These are phyloP conservation scores for Rhodotorula diobovata DNA, from an alignment of 768 basidiomycete genomes.

Conservation along the genomic window DNA sequence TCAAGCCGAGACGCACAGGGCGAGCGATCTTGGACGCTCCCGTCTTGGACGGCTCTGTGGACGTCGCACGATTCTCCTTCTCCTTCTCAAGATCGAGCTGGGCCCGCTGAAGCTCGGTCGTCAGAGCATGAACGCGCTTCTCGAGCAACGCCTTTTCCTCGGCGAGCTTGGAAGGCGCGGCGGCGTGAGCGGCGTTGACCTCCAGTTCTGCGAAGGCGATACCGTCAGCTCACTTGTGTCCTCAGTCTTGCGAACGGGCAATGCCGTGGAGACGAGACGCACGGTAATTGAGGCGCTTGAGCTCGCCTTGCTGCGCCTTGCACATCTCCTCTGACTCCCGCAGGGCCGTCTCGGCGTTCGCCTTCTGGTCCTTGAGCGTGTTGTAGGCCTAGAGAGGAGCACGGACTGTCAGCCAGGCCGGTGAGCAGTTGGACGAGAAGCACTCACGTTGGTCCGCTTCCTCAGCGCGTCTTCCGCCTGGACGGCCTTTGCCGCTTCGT, in stretches of 20 bases:
- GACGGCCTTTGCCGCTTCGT: constrained; percentile 6
- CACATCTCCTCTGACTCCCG: not conserved
- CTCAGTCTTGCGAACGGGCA: too few relatives aligned
- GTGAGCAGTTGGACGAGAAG: too few relatives aligned
- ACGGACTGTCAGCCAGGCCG: not conserved
- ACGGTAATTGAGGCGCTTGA: constrained; percentile 22
- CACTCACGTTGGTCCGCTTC: constrained; percentile 15
- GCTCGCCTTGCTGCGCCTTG: constrained; percentile 12
- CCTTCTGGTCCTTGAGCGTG: constrained; percentile 22
- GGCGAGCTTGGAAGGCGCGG: not conserved
- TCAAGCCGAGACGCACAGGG: not conserved
- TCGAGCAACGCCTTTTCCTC: constrained; percentile 27
- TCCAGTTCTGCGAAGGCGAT: constrained; percentile 10
- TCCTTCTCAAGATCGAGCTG: constrained; percentile 14
- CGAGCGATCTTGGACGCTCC: constrained; percentile 20
- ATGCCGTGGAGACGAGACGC: not conserved
- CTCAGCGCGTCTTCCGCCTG: constrained; percentile 12
- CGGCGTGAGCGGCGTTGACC: constrained; percentile 4
- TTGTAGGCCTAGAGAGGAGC: constrained; percentile 9
- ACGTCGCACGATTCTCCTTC: constrained; percentile 3
- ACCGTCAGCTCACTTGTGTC: not conserved
- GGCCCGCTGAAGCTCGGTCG: constrained; percentile 14
- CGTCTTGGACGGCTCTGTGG: not conserved
- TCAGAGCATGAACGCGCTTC: constrained; percentile 18
- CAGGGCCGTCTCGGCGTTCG: constrained; percentile 21